Base-by-base conservation (phyloP, 768 basidiomycete genomes). In the Hericium coralloides region DNA sequence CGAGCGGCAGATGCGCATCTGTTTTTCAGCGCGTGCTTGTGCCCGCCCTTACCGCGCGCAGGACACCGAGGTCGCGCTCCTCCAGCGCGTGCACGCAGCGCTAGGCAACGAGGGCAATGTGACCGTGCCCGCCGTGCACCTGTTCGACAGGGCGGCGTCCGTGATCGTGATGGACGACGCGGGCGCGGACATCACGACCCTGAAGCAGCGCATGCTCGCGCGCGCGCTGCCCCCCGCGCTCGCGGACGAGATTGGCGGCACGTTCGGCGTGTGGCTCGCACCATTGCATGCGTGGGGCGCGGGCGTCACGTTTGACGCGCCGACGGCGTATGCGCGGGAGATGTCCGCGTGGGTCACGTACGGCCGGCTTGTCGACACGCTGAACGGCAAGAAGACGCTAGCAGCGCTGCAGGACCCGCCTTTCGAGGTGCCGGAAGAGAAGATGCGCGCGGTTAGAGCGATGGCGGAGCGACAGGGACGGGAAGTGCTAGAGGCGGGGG, bases 101-200 rank as follows among this genome's bases (percentile, higher is more conserved):
- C 62, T 77, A 1, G 70, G 72, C 9, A 55, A 55, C 17, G 67
- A 72, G 23, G 68, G 75, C 2, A 52, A 78, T n/a, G 73, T 81
- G 50, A 75, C 72, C 2, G 76, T 80, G 4, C 84, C 84, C 2
- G 64, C 57, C 6, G 70, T 86, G 15, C 70, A 78, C 62, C 66
- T 72, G 37, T 77, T 79, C 63, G 84, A 87, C 61, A 65, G 74
- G 41, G 69, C 68, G 22, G 72, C 65, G 10, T 71, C 78, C 58
- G 78, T 76, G 14, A 73, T 87, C 39, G 75, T 87, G 64, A 84
- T 87, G 75, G 80, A 84, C 48, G 85, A 87, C 57, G 75, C 73
- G 53, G 85, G 85, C 3, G 65, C 64, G 36, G 61, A 63, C 18
- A 59, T 67, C 23, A 58, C 70, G 15, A 70, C 72, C 0, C 66